Base-by-base conservation (phyloP, 2,329 filamentous ascomycete species). In the Aspergillus caelatus region DNA sequence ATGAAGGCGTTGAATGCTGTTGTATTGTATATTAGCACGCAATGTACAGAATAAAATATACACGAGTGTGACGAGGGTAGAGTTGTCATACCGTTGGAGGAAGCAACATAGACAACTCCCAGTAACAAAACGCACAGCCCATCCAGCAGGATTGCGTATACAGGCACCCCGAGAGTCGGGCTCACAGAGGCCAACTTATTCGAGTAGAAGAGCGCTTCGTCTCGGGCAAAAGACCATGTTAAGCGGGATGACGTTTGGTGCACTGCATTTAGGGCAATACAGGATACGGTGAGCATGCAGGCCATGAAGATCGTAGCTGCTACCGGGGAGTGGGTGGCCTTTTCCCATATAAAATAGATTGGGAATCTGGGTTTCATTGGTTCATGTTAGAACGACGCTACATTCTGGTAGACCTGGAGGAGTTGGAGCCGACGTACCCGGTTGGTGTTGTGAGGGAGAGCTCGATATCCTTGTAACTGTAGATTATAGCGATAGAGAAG, bases 151-250 rank as follows among this genome's bases (percentile, higher is more conserved):
- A 70, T 57, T 0, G 69, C 58, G 39, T 65, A 62, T n/a, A 69
- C 54, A 10, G 68, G 69, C 0, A 69, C 62, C 6, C 65, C 64
- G 4, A 69, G 60, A 0, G 61, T 43, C 2, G 63, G 55, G 16
- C 65, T 65, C 3, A 71, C 59, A 32, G 39, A 30, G 0, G 63
- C 48, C 3, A 71, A 43, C 7, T 61, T 58, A 16, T 58, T 67
- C 26, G 73, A 76, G 56, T 70, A 71, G 55, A 74, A 72, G n/a
- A 75, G 64, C 43, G 71, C 74, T 23, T 73, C 64, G 59, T 76
- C 74, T 32, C 74, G 72, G 2, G 74, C 72, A n/a, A 76, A 75
- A 7, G 73, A 75, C 74, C 73, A 76, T 32, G 72, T 73, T 59
- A 75, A 68, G 58, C 74, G 70, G 21, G 73, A 75, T 41, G 73